These are phyloP conservation scores for Trapa bicornis DNA, from an alignment of 345 rosid species.

Conservation along the genomic window DNA sequence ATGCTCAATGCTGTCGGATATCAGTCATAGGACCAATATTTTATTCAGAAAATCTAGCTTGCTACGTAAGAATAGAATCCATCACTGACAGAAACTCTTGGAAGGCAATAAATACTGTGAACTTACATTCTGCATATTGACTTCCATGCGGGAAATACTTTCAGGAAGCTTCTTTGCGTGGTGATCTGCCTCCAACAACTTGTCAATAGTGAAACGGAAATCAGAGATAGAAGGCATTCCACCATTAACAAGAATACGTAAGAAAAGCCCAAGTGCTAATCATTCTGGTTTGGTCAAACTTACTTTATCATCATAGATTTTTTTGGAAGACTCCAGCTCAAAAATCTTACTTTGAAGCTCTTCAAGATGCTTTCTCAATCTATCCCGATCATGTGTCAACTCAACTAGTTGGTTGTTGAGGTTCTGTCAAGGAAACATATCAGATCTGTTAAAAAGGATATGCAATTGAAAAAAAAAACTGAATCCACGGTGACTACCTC, in stretches of 20 bases:
- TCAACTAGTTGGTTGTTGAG: constrained; percentile 18
- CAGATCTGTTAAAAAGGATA: neutral
- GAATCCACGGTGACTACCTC: constrained; percentile 5
- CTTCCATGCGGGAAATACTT: constrained; percentile 32
- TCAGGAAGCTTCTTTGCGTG: constrained; percentile 26
- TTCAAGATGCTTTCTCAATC: constrained; percentile 18
- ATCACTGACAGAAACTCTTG: neutral
- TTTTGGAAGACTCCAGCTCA: constrained; percentile 15
- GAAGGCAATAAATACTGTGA: neutral
- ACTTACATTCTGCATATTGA: constrained; percentile 37
- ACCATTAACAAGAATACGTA: neutral
- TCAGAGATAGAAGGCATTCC: neutral
- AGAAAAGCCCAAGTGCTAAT: neutral
- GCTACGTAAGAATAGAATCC: neutral
- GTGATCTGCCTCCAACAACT: constrained; percentile 31
- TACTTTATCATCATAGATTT: constrained; percentile 17
- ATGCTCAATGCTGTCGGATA: too few relatives aligned
- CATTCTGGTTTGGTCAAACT: neutral
- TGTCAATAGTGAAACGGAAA: constrained; percentile 9
- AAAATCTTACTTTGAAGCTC: constrained; percentile 12
- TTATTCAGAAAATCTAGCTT: neutral
- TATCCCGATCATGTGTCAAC: constrained; percentile 25
- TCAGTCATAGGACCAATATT: neutral
- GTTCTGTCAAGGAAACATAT: constrained; percentile 16
- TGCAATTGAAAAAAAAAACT: neutral